Percentiles rank a stretch among this genome's conserved stretches.
Evolutionary conservation across 1,139 yeast genomes (phyloP).

Genomic region (Komagataea norvegica): DNA sequence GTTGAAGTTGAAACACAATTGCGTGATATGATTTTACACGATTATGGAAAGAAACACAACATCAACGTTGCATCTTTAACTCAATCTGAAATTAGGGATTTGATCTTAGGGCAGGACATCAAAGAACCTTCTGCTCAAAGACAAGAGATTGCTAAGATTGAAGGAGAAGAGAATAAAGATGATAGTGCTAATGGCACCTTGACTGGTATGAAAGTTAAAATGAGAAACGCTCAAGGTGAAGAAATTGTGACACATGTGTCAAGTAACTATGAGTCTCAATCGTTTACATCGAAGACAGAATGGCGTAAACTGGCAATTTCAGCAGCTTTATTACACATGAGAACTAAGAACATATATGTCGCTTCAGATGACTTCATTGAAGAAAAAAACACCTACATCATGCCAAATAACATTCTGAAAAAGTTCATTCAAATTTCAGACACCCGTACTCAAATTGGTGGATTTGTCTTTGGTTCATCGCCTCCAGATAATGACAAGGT

Average conservation of each 20-base stretch:
- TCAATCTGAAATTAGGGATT: conserved; percentile 88
- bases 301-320: conserved; percentile 91
- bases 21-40: conserved; percentile 81
- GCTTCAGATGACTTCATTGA: conserved; percentile 55
- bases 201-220: conserved; percentile 78
- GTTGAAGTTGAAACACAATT: conserved; percentile 79
- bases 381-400: conserved; percentile 57
- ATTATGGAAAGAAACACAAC: conserved; percentile 80
- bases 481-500: conserved; percentile 67
- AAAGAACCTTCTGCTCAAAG: conserved; percentile 84
- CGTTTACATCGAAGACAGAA: conserved; percentile 79
- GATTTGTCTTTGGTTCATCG: conserved; percentile 69
- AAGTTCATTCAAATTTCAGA: conserved; percentile 82
- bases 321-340: conserved; percentile 63
- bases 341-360: conserved; percentile 75
- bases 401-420: conserved; percentile 78
- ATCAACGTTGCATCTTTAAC: conserved; percentile 85
- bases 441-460: conserved; percentile 78
- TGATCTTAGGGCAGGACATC: conserved; percentile 91
- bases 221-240: conserved; percentile 93
- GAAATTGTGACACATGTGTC: conserved; percentile 93
- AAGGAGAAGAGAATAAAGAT: conserved; percentile 45
- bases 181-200: conserved; percentile 33
- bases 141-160: conserved; percentile 76
- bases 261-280: conserved; percentile 78